phyloP scores from a whole-genome alignment of 2,329 filamentous ascomycete species.

The Coniochaeta sp. region DNA sequence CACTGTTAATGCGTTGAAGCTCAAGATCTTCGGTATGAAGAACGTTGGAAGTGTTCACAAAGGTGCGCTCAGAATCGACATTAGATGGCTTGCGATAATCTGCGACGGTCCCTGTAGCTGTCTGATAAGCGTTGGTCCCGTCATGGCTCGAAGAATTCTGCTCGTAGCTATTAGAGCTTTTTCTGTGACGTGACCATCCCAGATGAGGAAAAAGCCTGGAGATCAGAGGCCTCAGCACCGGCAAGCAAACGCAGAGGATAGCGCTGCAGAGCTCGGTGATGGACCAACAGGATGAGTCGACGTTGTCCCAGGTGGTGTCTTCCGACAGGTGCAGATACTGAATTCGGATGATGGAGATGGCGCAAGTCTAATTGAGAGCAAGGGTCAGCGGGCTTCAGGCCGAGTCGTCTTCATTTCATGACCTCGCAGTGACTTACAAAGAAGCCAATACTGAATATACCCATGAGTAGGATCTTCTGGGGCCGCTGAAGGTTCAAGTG shows the following conservation, averaged over 20 bases:
- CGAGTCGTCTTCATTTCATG: too few relatives aligned
- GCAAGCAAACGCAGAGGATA: slow-evolving; percentile 27
- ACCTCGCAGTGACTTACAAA: slow-evolving; percentile 21
- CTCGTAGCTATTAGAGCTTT: slow-evolving; percentile 8
- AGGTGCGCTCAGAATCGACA: background rate
- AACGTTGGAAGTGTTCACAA: background rate
- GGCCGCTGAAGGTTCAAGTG: slow-evolving; percentile 23
- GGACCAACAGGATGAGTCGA: slow-evolving; percentile 27
- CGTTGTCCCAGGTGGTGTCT: slow-evolving; percentile 30
- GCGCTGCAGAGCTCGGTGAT: slow-evolving; percentile 26
- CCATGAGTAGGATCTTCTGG: slow-evolving; percentile 24
- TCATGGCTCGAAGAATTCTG: slow-evolving; percentile 9
- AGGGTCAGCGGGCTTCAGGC: too few relatives aligned
- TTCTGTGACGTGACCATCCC: slow-evolving; percentile 2
- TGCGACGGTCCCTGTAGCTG: background rate
- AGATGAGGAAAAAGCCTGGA: slow-evolving; percentile 9
- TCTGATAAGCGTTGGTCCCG: background rate
- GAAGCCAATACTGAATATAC: slow-evolving; percentile 30
- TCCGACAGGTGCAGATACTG: slow-evolving; percentile 24
- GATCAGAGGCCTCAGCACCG: slow-evolving; percentile 21
- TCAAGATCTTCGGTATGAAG: background rate
- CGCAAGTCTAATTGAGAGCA: slow-evolving; percentile 20
- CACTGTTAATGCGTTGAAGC: slow-evolving; percentile 1
- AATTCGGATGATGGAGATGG: slow-evolving; percentile 30
- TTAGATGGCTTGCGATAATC: background rate